Conservation (phyloP, 371 early-diverging fungal genomes). For the Mortierella sp. region DNA sequence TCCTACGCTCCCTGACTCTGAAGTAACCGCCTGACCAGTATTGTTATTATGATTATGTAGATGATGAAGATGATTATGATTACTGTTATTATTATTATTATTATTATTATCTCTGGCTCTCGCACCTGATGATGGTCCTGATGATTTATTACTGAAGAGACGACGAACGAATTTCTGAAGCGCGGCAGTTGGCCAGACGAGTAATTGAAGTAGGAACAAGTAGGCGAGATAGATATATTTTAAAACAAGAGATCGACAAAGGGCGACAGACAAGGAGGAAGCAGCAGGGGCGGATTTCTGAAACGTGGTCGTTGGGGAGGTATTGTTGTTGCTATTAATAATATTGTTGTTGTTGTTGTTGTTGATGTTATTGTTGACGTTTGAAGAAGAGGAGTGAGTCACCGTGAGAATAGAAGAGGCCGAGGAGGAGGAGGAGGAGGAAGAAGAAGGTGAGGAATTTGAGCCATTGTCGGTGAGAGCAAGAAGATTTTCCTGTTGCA, state of each 20-base stretch:
- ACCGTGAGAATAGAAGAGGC: neutral
- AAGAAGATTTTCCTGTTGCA: too few relatives aligned
- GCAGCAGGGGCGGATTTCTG: constrained; percentile 11
- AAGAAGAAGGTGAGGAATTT: too few relatives aligned
- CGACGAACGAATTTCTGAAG: constrained; percentile 20
- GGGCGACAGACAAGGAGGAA: constrained; percentile 34
- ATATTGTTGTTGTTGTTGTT: neutral
- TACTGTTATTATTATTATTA: constrained; percentile 4
- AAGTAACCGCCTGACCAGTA: too few relatives aligned
- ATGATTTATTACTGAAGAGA: constrained; percentile 1
- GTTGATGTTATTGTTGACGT: neutral
- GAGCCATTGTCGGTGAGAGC: too few relatives aligned
- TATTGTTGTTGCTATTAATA: neutral
- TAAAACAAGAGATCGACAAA: constrained; percentile 48
- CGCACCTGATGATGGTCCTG: neutral
- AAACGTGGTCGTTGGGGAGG: constrained; percentile 29
- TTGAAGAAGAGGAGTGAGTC: neutral
- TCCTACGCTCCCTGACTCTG: constrained; percentile 12
- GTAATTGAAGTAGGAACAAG: constrained; percentile 29
- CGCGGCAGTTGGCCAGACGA: constrained; percentile 29
- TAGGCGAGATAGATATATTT: constrained; percentile 53
- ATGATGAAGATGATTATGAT: neutral
- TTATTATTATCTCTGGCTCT: neutral
- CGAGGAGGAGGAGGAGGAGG: neutral
- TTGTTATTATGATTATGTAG: neutral